Conservation (phyloP, 2,329 filamentous ascomycete genomes). For the Nemania sp. region DNA sequence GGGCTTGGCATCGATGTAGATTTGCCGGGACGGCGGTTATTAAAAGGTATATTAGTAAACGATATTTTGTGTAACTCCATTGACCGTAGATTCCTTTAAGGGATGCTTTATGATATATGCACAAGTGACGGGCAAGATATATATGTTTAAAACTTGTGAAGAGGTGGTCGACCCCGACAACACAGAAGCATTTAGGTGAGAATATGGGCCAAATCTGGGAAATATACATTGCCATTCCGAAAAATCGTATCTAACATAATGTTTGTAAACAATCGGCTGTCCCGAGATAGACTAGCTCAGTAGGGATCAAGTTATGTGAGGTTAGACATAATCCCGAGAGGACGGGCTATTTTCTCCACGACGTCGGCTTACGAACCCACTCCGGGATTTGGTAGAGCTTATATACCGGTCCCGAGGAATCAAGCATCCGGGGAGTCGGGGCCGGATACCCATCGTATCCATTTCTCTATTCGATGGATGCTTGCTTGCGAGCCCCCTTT, state of each 20-base stretch:
- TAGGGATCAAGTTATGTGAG: background rate
- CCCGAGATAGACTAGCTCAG: background rate
- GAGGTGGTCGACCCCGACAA: background rate
- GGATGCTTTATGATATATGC: background rate
- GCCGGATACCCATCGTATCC: slow-evolving; percentile 15
- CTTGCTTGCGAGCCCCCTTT: slow-evolving; percentile 13
- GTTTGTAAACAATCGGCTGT: slow-evolving; percentile 19
- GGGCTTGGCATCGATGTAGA: background rate
- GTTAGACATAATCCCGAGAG: slow-evolving; percentile 21
- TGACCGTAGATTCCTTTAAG: background rate
- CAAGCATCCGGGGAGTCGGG: slow-evolving; percentile 13
- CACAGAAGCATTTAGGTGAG: background rate
- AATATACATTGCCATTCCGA: background rate
- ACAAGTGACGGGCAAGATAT: background rate
- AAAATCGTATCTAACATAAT: background rate
- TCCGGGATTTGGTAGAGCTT: slow-evolving; percentile 1
- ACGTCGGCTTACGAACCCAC: slow-evolving; percentile 18
- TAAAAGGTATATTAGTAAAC: background rate
- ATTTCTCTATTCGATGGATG: background rate
- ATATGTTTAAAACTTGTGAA: background rate
- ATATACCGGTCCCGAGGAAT: slow-evolving; percentile 1
- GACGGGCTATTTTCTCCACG: slow-evolving; percentile 14
- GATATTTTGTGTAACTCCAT: background rate
- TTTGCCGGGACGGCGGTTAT: background rate
- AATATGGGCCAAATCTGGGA: background rate